Conservation (phyloP, 345 rosid species). For the Linum tenue region DNA sequence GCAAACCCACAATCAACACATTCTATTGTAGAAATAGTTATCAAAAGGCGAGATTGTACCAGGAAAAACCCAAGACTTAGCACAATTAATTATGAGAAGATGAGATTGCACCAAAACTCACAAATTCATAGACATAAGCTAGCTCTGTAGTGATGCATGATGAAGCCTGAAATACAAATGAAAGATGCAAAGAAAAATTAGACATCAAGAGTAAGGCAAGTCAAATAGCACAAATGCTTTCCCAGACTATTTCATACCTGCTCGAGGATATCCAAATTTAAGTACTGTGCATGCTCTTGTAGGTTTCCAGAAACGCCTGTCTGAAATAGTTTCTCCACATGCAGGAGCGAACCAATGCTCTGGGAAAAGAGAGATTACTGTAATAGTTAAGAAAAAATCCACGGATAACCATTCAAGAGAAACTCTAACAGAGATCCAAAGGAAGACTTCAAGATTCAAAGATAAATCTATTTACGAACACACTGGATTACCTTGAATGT, state of each 20-base stretch:
- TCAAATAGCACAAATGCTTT: slow-evolving; percentile 2
- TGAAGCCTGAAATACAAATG: slow-evolving; percentile 45
- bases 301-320: slow-evolving; percentile 70
- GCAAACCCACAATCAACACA: neutral
- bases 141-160: slow-evolving; percentile 69
- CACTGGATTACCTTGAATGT: neutral
- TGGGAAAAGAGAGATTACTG: slow-evolving; percentile 13
- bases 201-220: slow-evolving; percentile 3
- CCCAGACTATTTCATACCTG: slow-evolving; percentile 39
- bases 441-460: neutral
- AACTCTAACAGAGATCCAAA: neutral
- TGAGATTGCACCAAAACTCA: slow-evolving; percentile 24
- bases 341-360: slow-evolving; percentile 80
- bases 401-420: neutral
- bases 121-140: slow-evolving; percentile 84
- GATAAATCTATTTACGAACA: neutral
- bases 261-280: slow-evolving; percentile 58
- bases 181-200: neutral
- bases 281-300: slow-evolving; percentile 48
- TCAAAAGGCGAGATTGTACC: neutral
- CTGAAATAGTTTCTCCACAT: slow-evolving; percentile 75
- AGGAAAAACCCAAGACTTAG: neutral
- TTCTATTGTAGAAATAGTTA: neutral
- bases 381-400: neutral
- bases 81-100: neutral